phyloP scores from a whole-genome alignment of 495 filamentous ascomycete species.

The Jackrogersella minutella region DNA sequence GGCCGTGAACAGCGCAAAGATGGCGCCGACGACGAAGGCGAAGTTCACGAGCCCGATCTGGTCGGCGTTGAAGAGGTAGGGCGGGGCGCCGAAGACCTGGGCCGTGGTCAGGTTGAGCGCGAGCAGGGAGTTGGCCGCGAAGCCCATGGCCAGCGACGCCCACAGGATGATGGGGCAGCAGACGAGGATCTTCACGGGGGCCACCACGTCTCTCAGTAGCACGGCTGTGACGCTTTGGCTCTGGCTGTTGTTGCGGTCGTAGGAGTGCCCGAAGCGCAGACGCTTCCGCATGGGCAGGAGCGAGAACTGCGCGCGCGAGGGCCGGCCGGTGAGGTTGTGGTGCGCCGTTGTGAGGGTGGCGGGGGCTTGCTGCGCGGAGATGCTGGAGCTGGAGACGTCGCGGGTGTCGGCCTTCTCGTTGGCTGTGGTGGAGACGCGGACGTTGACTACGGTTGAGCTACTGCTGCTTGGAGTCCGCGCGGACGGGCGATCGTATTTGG shows the following conservation, averaged over 20 bases:
- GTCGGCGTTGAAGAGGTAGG: conserved; percentile 63
- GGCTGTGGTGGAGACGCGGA: not conserved
- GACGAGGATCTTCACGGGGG: conserved; percentile 64
- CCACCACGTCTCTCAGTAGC: conserved; percentile 50
- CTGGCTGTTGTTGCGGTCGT: not conserved
- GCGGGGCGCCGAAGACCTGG: conserved; percentile 66
- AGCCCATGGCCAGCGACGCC: conserved; percentile 66
- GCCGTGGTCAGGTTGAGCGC: conserved; percentile 69
- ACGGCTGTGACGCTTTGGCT: conserved; percentile 45
- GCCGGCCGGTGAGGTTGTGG: conserved; percentile 56
- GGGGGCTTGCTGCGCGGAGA: not conserved
- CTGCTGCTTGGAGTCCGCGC: not conserved
- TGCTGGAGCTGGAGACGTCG: conserved; percentile 34
- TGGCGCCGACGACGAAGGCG: conserved; percentile 43
- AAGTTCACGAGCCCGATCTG: conserved; percentile 63
- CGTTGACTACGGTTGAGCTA: not conserved
- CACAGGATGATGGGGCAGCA: conserved; percentile 69
- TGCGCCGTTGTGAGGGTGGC: conserved; percentile 31
- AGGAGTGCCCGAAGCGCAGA: conserved; percentile 24
- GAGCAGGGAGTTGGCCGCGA: conserved; percentile 66
- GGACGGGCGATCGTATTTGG: conserved; percentile 61
- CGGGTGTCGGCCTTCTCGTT: conserved; percentile 9
- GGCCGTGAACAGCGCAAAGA: conserved; percentile 62
- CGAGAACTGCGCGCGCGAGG: conserved; percentile 63
- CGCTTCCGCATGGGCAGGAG: conserved; percentile 54